Conservation (phyloP, 345 rosid genomes). For the Abelmoschus esculentus region DNA sequence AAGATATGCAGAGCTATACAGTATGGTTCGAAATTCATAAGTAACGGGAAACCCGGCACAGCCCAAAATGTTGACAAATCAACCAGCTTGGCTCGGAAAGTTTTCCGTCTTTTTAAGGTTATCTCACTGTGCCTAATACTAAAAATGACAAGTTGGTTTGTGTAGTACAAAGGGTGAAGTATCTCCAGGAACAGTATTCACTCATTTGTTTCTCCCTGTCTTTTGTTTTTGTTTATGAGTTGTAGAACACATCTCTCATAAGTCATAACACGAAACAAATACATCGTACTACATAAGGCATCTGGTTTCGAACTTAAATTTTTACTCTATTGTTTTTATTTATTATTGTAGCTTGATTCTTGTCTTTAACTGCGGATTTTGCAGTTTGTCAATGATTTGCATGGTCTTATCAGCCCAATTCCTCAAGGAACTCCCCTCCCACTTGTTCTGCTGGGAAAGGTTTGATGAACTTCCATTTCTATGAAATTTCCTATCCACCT, state of each 20-base stretch:
- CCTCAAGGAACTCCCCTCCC: slow-evolving; percentile 90
- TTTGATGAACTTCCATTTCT: slow-evolving; percentile 15
- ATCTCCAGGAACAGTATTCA: background rate
- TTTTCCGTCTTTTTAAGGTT: slow-evolving; percentile 95
- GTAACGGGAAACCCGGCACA: slow-evolving; percentile 81
- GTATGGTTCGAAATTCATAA: slow-evolving; percentile 86
- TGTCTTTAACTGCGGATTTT: slow-evolving; percentile 15
- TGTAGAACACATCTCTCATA: background rate
- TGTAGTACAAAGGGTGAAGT: background rate
- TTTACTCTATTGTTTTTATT: background rate
- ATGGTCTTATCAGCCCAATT: slow-evolving; percentile 73
- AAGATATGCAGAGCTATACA: slow-evolving; percentile 99
- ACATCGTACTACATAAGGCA: background rate
- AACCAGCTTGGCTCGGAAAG: slow-evolving; percentile 96
- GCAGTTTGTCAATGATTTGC: slow-evolving; percentile 93
- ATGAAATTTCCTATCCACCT: background rate
- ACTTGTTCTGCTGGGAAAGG: slow-evolving; percentile 85
- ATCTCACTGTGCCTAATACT: background rate
- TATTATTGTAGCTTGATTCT: slow-evolving; percentile 7
- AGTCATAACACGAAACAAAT: background rate
- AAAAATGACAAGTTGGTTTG: background rate
- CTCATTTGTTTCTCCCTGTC: background rate
- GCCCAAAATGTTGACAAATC: slow-evolving; percentile 89
- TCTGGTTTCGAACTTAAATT: slow-evolving; percentile 8
- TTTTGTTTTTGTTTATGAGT: background rate